Conservation (phyloP, 2,329 filamentous ascomycete species). For the Trichoderma simmonsii region DNA sequence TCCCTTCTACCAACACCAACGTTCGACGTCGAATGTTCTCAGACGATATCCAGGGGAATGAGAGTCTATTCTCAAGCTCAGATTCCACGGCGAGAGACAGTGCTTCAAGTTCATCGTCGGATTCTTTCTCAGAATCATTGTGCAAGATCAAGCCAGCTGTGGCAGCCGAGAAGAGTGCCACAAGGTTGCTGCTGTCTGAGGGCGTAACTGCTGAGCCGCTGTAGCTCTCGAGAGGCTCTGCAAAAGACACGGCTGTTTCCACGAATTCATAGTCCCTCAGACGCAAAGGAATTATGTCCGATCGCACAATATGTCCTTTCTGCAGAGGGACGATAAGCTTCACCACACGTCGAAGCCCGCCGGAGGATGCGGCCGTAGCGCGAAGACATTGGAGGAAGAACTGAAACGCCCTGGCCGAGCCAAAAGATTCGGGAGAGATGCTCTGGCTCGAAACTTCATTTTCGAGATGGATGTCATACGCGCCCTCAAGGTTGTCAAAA, state of each 20-base stretch:
- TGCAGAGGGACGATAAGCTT: neutral
- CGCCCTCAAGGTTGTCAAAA: neutral
- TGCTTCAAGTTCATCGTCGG: neutral
- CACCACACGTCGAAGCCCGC: neutral
- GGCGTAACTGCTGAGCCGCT: neutral
- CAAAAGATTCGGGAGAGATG: neutral
- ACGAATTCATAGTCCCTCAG: neutral
- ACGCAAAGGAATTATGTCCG: neutral
- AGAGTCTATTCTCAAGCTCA: neutral
- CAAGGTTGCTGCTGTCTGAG: neutral
- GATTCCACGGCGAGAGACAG: neutral
- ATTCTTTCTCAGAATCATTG: neutral
- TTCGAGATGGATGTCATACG: neutral
- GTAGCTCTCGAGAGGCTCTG: neutral
- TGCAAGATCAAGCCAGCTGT: neutral
- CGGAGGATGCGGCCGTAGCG: neutral
- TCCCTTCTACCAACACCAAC: neutral
- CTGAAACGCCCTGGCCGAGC: neutral
- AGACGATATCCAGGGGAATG: neutral
- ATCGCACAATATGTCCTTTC: neutral
- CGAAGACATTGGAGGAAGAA: neutral
- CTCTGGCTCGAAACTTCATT: neutral
- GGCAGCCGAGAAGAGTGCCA: neutral
- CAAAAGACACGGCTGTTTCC: neutral
- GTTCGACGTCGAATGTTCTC: neutral